Evolutionary conservation across 768 basidiomycete species (phyloP), one percentile per base, ranked within the genome.

Genomic region (Calocera viscosa): DNA sequence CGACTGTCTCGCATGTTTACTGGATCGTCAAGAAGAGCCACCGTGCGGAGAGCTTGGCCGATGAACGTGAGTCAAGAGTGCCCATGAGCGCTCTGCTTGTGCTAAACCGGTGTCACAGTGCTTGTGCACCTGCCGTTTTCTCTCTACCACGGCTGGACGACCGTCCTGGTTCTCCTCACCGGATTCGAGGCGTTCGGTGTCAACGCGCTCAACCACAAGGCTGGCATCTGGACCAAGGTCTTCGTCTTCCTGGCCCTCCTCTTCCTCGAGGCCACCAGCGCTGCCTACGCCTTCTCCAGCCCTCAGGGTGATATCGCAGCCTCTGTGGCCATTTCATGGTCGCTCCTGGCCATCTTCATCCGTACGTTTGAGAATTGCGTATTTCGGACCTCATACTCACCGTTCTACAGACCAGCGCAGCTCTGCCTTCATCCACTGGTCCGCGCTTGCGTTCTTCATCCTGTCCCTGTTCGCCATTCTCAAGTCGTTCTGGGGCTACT

Each of bases 81-180:
- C 16, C 28, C 8, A 32, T 35, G 24, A 64, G 8, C 26, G 19
- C 3, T 47, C 7, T 7, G 8, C 5, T 33, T 19, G 40, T 24
- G 41, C 64, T 39, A 2, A 33, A 7, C 28, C 41, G 17, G 10
- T 26, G 8, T n/a, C 47, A 30, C 68, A 64, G 70, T 94, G 69
- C 94, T 95, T 69, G 82, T 97, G 49, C 94, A 97, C 76, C 86
- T 96, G 19, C 96, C 96, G 1, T 97, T 98, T 83, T 94, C 90
- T 1, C 85, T 97, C 63, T 96, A 89, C 78, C 53, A 49, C 64
- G 34, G 32, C 35, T 92, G 90, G 90, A 89, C 87, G 12, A 91
- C 90, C 65, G 85, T 93, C 68, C 83, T 91, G 65, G 85, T 93
- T 67, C 75, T 94, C 72, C 76, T 94, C 70, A 87, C 89, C 43